Base-by-base conservation (phyloP, 2,329 filamentous ascomycete genomes). In the Fusarium foetens region DNA sequence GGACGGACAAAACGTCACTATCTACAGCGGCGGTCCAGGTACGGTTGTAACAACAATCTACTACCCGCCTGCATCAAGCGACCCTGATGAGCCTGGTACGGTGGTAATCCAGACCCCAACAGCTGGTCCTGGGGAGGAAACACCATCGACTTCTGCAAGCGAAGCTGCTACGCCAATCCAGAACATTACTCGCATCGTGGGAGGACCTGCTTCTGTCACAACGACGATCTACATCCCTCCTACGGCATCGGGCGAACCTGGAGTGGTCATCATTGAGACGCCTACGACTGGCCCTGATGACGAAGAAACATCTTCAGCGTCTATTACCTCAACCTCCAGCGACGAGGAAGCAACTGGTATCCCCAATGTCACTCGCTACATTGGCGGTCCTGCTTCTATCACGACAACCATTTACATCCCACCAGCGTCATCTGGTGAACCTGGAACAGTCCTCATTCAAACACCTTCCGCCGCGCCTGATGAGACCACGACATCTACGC, bases 51-150 rank as follows among this genome's bases (percentile, higher is more conserved):
- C 51, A 3, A 70, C 67, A 1, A 58, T 66, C 2, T 70, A 70
- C 10, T 33, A n/a, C 10, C 61, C 68, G 3, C 64, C 64, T 29
- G 46, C 52, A 5, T 48, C 49, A 4, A 25, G 41, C 7, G n/a
- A 33, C 6, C 38, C 35, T 0, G 23, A 42, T 4, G 54, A n/a
- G 4, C 21, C 67, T 1, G 68, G 68, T 1, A 68, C 68, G 0
- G 33, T 71, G 6, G 41, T 71, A 0, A 35, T 70, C 3, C 41
- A 68, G 8, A 70, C 68, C 0, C 68, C 68, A 6, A 71, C 67
- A 6, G n/a, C 45, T 17, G n/a, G 11, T 8, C 21, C 49, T 17
- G 27, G 6, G 10, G 33, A 36, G 3, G 19, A 39, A 1, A 8
- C 8, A 8, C 1, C 25, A 23, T 33, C 31, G 4, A 2, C 10